Conservation (phyloP, 2,329 filamentous ascomycete species). For the Epichloe elymi region DNA sequence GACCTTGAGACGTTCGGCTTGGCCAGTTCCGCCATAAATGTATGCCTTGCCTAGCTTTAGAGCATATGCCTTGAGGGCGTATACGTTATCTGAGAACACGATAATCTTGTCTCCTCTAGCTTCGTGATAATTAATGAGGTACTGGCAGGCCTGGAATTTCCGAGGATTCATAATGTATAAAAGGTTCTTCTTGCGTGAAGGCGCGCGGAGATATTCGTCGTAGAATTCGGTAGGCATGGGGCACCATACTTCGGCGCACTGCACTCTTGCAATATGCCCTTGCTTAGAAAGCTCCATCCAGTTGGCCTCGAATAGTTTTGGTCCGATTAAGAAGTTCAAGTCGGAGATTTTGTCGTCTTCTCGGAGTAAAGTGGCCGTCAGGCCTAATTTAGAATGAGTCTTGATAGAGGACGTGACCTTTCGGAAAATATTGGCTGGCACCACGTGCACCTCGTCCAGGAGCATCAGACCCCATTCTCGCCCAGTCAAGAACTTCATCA, state of each 20-base stretch:
- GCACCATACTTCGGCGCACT: slow-evolving; percentile 98
- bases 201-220: slow-evolving; percentile 72
- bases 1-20: slow-evolving; percentile 74
- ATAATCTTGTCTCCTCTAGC: slow-evolving; percentile 93
- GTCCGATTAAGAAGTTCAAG: slow-evolving; percentile 92
- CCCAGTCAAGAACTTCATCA: slow-evolving; percentile 85
- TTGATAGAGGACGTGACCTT: slow-evolving; percentile 89
- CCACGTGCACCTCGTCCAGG: slow-evolving; percentile 94
- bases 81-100: slow-evolving; percentile 96
- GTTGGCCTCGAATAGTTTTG: slow-evolving; percentile 95
- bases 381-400: slow-evolving; percentile 84
- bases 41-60: slow-evolving; percentile 73
- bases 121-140: slow-evolving; percentile 96
- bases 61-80: slow-evolving; percentile 77
- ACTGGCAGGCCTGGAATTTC: slow-evolving; percentile 96
- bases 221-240: slow-evolving; percentile 99
- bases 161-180: slow-evolving; percentile 96
- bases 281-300: slow-evolving; percentile 98
- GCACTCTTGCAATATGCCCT: slow-evolving; percentile 91
- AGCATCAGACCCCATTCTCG: slow-evolving; percentile 98
- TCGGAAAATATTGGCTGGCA: slow-evolving; percentile 91
- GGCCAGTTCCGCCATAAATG: slow-evolving; percentile 80
- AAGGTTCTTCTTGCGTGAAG: slow-evolving; percentile 32
- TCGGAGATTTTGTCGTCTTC: slow-evolving; percentile 98
- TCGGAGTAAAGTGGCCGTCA: slow-evolving; percentile 85